These are phyloP conservation scores for Endoconidiophora polonica DNA, from an alignment of 2,329 filamentous ascomycete species.

Conservation along the genomic window DNA sequence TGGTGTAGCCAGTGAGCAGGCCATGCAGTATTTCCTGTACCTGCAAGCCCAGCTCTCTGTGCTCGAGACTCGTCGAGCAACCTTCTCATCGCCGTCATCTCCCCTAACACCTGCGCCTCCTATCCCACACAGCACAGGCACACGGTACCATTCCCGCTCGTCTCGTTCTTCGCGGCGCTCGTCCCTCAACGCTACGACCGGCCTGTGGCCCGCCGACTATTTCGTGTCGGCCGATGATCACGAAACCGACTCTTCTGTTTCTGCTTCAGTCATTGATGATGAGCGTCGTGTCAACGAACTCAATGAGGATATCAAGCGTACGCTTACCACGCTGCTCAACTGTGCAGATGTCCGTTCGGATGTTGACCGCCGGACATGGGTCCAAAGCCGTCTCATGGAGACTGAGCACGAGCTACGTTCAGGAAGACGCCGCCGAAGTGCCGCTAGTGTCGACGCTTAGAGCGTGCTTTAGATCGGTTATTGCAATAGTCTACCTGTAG, in stretches of 20 bases:
- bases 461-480: neutral
- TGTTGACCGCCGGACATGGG: constrained; percentile 36
- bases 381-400: constrained; percentile 42
- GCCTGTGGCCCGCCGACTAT: neutral
- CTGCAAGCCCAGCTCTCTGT: constrained; percentile 38
- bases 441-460: constrained; percentile 13
- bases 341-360: constrained; percentile 37
- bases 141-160: neutral
- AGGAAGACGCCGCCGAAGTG: constrained; percentile 32
- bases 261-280: constrained; percentile 19
- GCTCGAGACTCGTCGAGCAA: constrained; percentile 13
- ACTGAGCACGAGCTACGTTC: constrained; percentile 41
- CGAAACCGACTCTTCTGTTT: too few species aligned
- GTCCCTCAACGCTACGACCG: constrained; percentile 4
- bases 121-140: constrained; percentile 23
- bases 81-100: neutral
- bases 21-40: constrained; percentile 37
- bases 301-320: constrained; percentile 45
- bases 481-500: neutral
- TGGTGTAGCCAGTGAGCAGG: constrained; percentile 25
- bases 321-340: constrained; percentile 44
- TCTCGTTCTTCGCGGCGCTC: constrained; percentile 1
- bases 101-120: neutral
- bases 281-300: constrained; percentile 38
- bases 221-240: too few species aligned